Base-by-base conservation (phyloP, 306 rosid species). In the Fagus crenata region DNA sequence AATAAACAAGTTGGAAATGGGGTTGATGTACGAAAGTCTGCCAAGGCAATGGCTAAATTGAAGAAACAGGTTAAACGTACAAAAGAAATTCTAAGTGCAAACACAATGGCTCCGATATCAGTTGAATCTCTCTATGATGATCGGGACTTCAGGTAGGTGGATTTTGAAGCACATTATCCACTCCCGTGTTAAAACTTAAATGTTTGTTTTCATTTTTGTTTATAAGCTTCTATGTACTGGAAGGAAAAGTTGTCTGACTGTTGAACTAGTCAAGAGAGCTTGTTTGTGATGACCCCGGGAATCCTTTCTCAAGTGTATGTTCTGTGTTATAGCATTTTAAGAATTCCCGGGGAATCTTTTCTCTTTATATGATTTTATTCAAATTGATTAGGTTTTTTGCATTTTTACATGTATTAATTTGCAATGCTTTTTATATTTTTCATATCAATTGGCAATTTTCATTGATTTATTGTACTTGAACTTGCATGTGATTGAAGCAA, bases 21-120 rank as follows among this genome's bases (percentile, higher is more conserved):
- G 70, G 74, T 92, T 73, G 99, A 95, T 81, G 97, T 95, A 75
- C 90, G 99, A 51, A 91, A 75, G 42, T 87, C 89, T 69, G 91
- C 97, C 31, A 95, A 95, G 89, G 97, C 97, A 40, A 95, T 95
- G 97, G 99, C 97, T 67, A 95, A 95, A 78, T 84, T 95, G 85
- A 95, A 92, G 96, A 95, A 95, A 77, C 97, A 95, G 87, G 99
- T 95, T 69, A 95, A 95, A 69, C 88, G 99, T 41, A 92, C 97
- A 56, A 95, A 95, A 84, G 99, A 95, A 89, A 95, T 95, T 81
- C 90, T 95, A 36, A 95, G 99, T 49, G 99, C 99, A 42, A 95
- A 95, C 83, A 92, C 97, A 1, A 85, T 78, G 12, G 99, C 99
- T 68, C 99, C 97, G 74, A 92, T 95, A 81, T 92, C 99, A 35